Conservation (phyloP, 805 yeast species). For the Vanderwaltozyma yarrowii region DNA sequence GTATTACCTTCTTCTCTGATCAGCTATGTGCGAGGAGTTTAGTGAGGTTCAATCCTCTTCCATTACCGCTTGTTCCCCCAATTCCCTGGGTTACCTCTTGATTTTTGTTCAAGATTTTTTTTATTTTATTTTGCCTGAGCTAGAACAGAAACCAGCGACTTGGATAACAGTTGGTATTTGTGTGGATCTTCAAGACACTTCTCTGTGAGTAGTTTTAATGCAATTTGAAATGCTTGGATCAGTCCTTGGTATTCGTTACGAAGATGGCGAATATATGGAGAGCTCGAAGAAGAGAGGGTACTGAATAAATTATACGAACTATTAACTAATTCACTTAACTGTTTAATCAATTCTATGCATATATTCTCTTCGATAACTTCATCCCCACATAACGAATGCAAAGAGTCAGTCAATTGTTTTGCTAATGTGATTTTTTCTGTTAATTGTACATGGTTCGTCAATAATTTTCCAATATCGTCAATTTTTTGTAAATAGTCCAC, state of each 20-base stretch:
- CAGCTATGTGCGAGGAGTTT: too few species aligned
- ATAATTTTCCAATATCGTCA: conserved; percentile 13
- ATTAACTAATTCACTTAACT: conserved; percentile 6
- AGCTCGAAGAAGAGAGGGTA: conserved; percentile 11
- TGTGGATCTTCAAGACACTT: conserved; percentile 14
- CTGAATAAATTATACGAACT: conserved; percentile 7
- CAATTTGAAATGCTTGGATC: conserved; percentile 22
- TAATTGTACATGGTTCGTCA: conserved; percentile 12
- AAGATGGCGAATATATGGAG: conserved; percentile 21
- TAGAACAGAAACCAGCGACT: conserved; percentile 4
- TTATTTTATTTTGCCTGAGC: not conserved
- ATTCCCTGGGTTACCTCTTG: too few species aligned
- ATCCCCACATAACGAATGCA: conserved; percentile 21
- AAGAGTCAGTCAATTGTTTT: conserved; percentile 15
- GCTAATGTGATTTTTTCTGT: conserved; percentile 12
- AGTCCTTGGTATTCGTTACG: conserved; percentile 25
- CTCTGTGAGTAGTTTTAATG: conserved; percentile 21
- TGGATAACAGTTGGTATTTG: conserved; percentile 7
- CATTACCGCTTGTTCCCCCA: too few species aligned
- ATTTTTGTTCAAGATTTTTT: too few species aligned
- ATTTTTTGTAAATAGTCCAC: conserved; percentile 20
- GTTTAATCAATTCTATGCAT: conserved; percentile 10
- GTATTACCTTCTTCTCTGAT: too few species aligned
- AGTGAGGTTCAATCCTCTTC: too few species aligned
- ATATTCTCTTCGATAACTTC: conserved; percentile 15